These are phyloP conservation scores for Sclerotinia glacialis DNA, from an alignment of 2,329 filamentous ascomycete genomes.

Conservation along the genomic window DNA sequence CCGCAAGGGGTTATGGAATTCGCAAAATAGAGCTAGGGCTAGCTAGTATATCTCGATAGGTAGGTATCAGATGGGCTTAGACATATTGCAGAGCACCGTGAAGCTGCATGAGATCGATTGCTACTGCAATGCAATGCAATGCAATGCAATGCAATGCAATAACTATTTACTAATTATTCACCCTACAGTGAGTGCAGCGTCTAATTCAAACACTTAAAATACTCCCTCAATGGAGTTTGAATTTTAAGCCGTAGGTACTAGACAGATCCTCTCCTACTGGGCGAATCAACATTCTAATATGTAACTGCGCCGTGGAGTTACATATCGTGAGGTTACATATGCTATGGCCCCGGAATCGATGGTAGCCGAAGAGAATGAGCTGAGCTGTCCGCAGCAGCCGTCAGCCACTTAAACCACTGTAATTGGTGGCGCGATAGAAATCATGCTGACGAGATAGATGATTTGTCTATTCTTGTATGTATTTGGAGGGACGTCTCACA, in stretches of 20 bases:
- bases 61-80: neutral
- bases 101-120: neutral
- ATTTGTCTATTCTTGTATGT: slow-evolving; percentile 2
- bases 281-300: no score
- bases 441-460: neutral
- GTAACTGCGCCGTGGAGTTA: neutral
- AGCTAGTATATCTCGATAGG: neutral
- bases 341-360: neutral
- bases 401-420: neutral
- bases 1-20: neutral
- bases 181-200: no score
- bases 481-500: neutral
- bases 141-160: no score
- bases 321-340: neutral
- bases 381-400: neutral
- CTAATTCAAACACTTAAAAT: no score
- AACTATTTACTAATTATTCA: no score
- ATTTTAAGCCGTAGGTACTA: no score
- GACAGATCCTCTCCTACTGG: no score
- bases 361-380: neutral
- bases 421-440: neutral
- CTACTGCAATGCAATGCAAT: neutral
- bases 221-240: no score
- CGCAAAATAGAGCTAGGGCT: neutral
- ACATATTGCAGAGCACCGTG: neutral